Evolutionary conservation across 495 filamentous ascomycete genomes (phyloP).

Genomic region (Xylaria nigripes): DNA sequence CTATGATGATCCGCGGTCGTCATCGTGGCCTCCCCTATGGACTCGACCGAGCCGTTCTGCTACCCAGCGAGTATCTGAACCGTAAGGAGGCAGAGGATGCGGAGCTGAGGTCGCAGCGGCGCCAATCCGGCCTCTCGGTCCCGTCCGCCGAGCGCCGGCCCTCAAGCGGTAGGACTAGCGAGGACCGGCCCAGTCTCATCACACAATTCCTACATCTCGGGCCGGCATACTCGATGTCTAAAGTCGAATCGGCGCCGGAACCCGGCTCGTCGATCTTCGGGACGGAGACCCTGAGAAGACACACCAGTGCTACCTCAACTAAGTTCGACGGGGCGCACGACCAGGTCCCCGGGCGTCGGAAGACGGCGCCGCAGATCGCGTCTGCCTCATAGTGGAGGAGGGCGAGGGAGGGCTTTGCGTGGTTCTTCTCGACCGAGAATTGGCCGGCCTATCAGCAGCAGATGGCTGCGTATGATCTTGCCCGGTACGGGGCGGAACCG

Average conservation of each 20-base stretch:
- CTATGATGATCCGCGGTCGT: constrained; percentile 86
- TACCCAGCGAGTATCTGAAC: constrained; percentile 71
- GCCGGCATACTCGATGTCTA: constrained; percentile 19
- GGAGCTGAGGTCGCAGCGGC: constrained; percentile 46
- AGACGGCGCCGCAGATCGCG: constrained; percentile 18
- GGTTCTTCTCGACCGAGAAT: not conserved
- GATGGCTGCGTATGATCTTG: not conserved
- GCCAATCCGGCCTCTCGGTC: constrained; percentile 45
- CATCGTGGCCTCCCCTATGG: constrained; percentile 90
- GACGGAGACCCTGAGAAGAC: constrained; percentile 16
- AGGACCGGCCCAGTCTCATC: constrained; percentile 27
- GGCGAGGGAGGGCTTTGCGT: constrained; percentile 4
- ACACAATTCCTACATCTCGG: constrained; percentile 33
- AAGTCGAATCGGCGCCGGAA: constrained; percentile 11
- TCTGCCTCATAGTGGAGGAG: constrained; percentile 17
- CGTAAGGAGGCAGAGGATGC: constrained; percentile 57
- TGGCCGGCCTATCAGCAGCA: not conserved
- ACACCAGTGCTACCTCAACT: constrained; percentile 10
- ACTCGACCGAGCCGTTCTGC: constrained; percentile 80
- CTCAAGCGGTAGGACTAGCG: constrained; percentile 16
- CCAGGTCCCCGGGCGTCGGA: constrained; percentile 7
- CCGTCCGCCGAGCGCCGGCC: constrained; percentile 13
- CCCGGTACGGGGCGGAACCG: not conserved
- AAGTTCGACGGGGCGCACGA: constrained; percentile 5
- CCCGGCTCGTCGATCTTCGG: constrained; percentile 1